A percentile compares a stretch with the other conserved stretches of the same genome.
phyloP scores from a whole-genome alignment of 176 grass and related monocot genomes.

The Paspalum notatum region DNA sequence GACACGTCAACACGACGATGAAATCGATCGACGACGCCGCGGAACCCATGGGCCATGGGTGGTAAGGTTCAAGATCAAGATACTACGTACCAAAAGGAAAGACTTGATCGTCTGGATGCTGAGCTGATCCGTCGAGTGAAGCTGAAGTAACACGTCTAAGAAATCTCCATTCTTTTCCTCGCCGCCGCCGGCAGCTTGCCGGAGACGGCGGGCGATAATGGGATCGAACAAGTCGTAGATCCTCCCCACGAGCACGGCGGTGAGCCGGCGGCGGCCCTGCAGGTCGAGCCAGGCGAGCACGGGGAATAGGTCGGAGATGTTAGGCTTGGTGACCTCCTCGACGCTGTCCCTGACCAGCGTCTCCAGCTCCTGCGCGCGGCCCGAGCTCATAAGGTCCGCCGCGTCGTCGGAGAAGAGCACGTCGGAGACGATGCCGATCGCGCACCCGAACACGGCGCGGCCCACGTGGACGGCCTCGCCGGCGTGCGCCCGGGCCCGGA shows the following conservation, averaged over 20 bases:
- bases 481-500: background rate
- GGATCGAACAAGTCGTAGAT: slow-evolving; percentile 52
- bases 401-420: slow-evolving; percentile 64
- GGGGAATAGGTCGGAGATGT: slow-evolving; percentile 69
- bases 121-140: slow-evolving; percentile 51
- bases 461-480: slow-evolving; percentile 41
- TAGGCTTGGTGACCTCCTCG: slow-evolving; percentile 45
- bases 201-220: slow-evolving; percentile 45
- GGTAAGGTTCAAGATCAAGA: background rate
- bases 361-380: slow-evolving; percentile 54
- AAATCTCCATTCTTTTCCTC: slow-evolving; percentile 43
- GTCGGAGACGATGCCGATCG: slow-evolving; percentile 52
- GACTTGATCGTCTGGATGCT: slow-evolving; percentile 45
- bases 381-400: slow-evolving; percentile 44
- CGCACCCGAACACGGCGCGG: slow-evolving; percentile 45
- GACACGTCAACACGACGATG: background rate
- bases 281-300: slow-evolving; percentile 53
- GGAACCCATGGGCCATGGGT: no score
- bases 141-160: slow-evolving; percentile 60
- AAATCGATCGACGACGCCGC: background rate
- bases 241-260: background rate
- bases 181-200: background rate
- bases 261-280: slow-evolving; percentile 55
- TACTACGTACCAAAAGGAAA: slow-evolving; percentile 49
- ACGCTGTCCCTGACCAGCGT: slow-evolving; percentile 38